Base-by-base conservation (phyloP, 306 rosid genomes). In the Cicer pinnatifidum region DNA sequence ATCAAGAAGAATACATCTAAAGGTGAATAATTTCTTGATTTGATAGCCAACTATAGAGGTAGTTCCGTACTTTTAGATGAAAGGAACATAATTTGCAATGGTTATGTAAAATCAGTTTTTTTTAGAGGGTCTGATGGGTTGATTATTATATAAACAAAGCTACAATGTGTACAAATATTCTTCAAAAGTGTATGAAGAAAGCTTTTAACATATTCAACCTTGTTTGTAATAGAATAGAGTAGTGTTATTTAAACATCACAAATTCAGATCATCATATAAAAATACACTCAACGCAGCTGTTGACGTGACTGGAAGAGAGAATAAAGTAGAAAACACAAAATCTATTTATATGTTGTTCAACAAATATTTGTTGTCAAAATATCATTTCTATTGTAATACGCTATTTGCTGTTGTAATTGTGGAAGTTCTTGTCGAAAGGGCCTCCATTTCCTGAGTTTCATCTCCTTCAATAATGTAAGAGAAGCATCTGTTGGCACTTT, bases 1-100 rank as follows among this genome's bases (percentile, higher is more conserved):
- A 76, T 88, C 69, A 88, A 87, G 81, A 90, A 53, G 51, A 86
- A 75, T 51, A 8, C 75, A 40, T 47, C 76, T 4, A 23, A 58
- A 1, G 58, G 45, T 17, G 74, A 48, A 37, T 69, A 86, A 85
- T 76, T 72, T 56, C 58, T 47, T 40, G 16, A 33, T 81, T 54
- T 7, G n/a, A 8, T 58, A 80, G 44, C 56, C 8, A 33, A 39
- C 2, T 5, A 3, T 13, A 39, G 20, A 16, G 37, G 66, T 57
- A 37, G 45, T 63, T 69, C 60, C 78, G 17, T 59, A 51, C 56
- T 80, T 65, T 50, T 69, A 38, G 37, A 53, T 15, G 69, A 38
- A 43, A 64, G 64, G 19, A 38, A 69, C 48, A 10, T 0, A 10
- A 53, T 75, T 20, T 77, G 79, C 64, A 5, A 75, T 52, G 35